phyloP scores from a whole-genome alignment of 345 rosid species.

The Boechera stricta region DNA sequence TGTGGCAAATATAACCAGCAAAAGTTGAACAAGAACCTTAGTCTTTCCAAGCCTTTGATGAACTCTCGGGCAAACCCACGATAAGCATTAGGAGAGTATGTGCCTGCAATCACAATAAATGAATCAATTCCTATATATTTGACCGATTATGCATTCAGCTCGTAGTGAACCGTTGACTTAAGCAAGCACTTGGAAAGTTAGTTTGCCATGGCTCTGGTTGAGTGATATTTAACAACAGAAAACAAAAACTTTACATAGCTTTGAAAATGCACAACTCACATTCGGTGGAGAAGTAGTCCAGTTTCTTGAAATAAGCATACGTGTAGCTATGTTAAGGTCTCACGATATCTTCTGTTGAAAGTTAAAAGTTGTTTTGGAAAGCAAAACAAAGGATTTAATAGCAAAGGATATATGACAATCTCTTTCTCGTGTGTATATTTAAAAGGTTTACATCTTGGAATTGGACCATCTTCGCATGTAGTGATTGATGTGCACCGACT shows the following conservation, averaged over 20 bases:
- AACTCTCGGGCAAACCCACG: constrained; percentile 98
- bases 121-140: neutral
- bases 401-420: constrained; percentile 91
- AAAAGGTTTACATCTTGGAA: constrained; percentile 96
- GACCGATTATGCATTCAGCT: neutral
- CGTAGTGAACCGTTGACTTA: neutral
- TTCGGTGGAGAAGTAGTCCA: constrained; percentile 98
- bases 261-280: constrained; percentile 57
- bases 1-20: neutral
- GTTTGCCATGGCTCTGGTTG: neutral
- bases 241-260: neutral
- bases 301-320: constrained; percentile 98
- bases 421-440: constrained; percentile 95
- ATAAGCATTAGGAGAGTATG: constrained; percentile 94
- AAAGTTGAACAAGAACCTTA: constrained; percentile 54
- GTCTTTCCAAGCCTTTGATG: constrained; percentile 93
- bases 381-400: constrained; percentile 10
- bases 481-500: constrained; percentile 85
- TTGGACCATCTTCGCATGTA: constrained; percentile 96
- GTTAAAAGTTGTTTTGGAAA: neutral
- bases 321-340: constrained; percentile 65
- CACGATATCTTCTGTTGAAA: constrained; percentile 21
- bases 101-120: constrained; percentile 54
- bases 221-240: neutral
- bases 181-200: neutral